Evolutionary conservation across 2,329 filamentous ascomycete genomes (phyloP), one percentile per base, ranked within the genome.

Genomic region (Fulvia fulva): DNA sequence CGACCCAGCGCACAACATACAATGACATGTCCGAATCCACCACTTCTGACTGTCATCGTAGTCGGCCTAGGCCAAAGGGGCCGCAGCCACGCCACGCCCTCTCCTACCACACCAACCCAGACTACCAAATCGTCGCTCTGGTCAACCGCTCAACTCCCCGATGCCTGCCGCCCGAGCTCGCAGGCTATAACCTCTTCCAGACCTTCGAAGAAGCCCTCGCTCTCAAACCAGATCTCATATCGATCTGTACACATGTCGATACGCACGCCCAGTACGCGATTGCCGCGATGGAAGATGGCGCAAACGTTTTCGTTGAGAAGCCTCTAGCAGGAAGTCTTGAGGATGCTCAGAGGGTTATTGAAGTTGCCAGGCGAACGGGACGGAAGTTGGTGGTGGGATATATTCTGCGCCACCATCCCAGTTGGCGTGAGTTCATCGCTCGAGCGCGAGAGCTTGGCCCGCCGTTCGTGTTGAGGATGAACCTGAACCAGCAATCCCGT

Each of bases 391-490:
- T 54, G 5, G 37, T 54, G 11, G 52, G 52, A 7, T 46, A 46
- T 21, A 30, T 54, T 22, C 52, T 54, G 25, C 37, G 52, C 9
- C 52, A 54, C n/a, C 52, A 54, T 41, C 52, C 52, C 52, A 45
- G 11, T 41, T 54, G 52, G 52, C 52, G 16, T 5, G 16, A 22
- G 2, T 54, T 54, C 6, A 34, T 54, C 7, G 2, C 3, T 19
- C 37, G 41, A 11, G 37, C 52, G 12, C 19, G 16, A 16, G 14
- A 19, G 11, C 16, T 45, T 9, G 52, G 37, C 1, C 37, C 52
- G 3, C 52, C 52, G 3, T 54, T 44, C 23, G 37, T 54, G 16
- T 45, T 54, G 14, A 37, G 52, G 21, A 54, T 54, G 43, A 50
- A 55, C 21, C 14, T 49, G n/a, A 34, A 47, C 30, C 43, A 49